Conservation (phyloP, 805 yeast genomes). For the Sugiyamaella boreocaroliniensis region DNA sequence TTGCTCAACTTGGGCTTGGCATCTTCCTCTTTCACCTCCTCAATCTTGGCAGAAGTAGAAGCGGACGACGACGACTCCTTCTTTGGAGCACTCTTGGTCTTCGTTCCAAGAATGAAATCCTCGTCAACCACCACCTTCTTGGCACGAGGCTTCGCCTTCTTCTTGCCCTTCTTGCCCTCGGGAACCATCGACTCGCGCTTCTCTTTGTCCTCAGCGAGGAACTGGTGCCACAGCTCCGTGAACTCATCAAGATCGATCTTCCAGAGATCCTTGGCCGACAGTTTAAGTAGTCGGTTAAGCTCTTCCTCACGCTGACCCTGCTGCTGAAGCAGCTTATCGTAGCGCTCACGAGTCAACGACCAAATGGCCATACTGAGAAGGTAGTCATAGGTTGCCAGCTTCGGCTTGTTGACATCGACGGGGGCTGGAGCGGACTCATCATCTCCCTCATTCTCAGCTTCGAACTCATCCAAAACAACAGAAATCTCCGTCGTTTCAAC, state of each 20-base stretch:
- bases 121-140: conserved; percentile 20
- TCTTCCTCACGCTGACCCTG: conserved; percentile 66
- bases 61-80: neutral
- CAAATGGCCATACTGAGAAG: conserved; percentile 87
- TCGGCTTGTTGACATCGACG: conserved; percentile 36
- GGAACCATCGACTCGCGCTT: conserved; percentile 47
- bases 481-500: conserved; percentile 25
- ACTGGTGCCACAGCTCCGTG: conserved; percentile 55
- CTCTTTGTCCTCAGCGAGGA: conserved; percentile 57
- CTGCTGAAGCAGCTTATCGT: conserved; percentile 69
- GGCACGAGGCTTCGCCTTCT: conserved; percentile 33
- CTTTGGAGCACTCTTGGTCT: conserved; percentile 2
- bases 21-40: conserved; percentile 17
- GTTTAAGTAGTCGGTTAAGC: conserved; percentile 54
- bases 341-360: conserved; percentile 87
- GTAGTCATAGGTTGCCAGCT: conserved; percentile 71
- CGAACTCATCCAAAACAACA: conserved; percentile 33
- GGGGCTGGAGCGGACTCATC: conserved; percentile 16
- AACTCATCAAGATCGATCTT: conserved; percentile 72
- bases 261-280: conserved; percentile 87
- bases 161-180: conserved; percentile 25
- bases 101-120: conserved; percentile 8
- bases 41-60: neutral
- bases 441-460: conserved; percentile 28
- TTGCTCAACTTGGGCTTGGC: neutral